A percentile compares a stretch with the other conserved stretches of the same genome.
Conservation (phyloP, 495 filamentous ascomycete species). For the Annulohypoxylon bovei region DNA sequence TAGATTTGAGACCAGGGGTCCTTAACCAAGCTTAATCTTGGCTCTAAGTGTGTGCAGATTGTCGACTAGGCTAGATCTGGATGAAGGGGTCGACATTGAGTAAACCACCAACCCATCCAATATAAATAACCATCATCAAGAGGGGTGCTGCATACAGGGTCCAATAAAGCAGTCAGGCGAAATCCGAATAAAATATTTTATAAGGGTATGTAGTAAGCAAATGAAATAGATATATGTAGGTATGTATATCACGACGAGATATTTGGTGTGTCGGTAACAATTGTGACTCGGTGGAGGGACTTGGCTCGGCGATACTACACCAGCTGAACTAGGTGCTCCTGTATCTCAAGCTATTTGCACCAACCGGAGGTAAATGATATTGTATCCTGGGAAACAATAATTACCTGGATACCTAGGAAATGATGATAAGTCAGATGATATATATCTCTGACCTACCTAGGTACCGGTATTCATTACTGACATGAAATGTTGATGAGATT, state of each 20-base stretch:
- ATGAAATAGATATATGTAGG: not conserved
- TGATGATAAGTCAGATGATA: too few species aligned
- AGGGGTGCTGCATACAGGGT: conserved; percentile 22
- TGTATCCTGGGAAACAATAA: conserved; percentile 4
- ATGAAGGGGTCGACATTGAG: conserved; percentile 23
- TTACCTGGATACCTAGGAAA: not conserved
- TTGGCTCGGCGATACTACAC: not conserved
- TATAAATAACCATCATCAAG: conserved; percentile 18
- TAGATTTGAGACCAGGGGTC: conserved; percentile 23
- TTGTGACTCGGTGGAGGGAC: conserved; percentile 20
- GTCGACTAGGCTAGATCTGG: conserved; percentile 41
- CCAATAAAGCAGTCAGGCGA: conserved; percentile 24
- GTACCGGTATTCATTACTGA: too few species aligned
- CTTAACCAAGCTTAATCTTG: conserved; percentile 23
- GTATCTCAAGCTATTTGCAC: conserved; percentile 14
- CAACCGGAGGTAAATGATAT: conserved; percentile 16
- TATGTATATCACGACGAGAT: conserved; percentile 5
- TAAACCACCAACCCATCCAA: conserved; percentile 30
- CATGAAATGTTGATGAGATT: not conserved
- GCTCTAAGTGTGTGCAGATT: conserved; percentile 28
- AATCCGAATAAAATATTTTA: conserved; percentile 18
- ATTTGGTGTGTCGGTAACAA: conserved; percentile 9
- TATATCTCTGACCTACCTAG: too few species aligned
- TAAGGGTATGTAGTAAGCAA: conserved; percentile 6
- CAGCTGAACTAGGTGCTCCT: conserved; percentile 3